Percentiles rank a stretch among this genome's conserved stretches.
These are phyloP conservation scores for Dinochytrium kinnereticum DNA, from an alignment of 371 early-diverging fungal genomes.

Conservation along the genomic window DNA sequence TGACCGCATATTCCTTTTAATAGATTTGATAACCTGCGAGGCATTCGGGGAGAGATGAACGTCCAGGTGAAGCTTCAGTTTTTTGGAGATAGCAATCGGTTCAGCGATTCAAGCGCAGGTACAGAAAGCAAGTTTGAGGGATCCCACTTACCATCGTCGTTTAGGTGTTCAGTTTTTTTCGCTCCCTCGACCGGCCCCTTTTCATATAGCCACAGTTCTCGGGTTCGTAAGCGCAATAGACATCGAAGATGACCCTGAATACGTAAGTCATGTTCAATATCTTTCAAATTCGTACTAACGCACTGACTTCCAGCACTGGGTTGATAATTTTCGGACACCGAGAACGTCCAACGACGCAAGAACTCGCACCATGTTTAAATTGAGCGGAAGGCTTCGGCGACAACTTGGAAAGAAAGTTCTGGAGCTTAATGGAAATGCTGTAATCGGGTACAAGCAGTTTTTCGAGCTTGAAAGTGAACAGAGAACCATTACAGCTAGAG, in stretches of 20 bases:
- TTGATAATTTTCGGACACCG: slow-evolving; percentile 70
- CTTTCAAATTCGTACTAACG: not conserved
- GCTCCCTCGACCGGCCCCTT: slow-evolving; percentile 54
- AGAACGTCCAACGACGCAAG: slow-evolving; percentile 75
- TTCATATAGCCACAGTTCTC: slow-evolving; percentile 54
- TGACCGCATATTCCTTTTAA: not conserved
- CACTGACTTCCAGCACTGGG: slow-evolving; percentile 45
- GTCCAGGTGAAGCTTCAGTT: slow-evolving; percentile 71
- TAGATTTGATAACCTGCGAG: slow-evolving; percentile 60
- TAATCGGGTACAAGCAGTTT: slow-evolving; percentile 69
- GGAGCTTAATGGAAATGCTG: slow-evolving; percentile 74
- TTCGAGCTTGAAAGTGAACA: slow-evolving; percentile 74
- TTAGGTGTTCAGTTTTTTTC: slow-evolving; percentile 72
- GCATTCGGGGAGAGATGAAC: slow-evolving; percentile 72
- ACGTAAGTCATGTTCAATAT: slow-evolving; percentile 34
- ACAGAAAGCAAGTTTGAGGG: not conserved
- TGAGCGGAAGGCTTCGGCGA: slow-evolving; percentile 66
- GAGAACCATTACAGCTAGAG: slow-evolving; percentile 70
- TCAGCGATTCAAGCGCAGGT: slow-evolving; percentile 43
- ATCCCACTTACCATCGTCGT: too few relatives aligned
- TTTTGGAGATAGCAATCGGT: slow-evolving; percentile 69
- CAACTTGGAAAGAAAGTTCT: slow-evolving; percentile 70
- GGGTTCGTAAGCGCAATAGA: slow-evolving; percentile 70
- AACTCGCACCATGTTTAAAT: slow-evolving; percentile 64
- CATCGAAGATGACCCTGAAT: slow-evolving; percentile 75